Evolutionary conservation across 2,329 filamentous ascomycete species (phyloP).

Genomic region (Fusarium tuaranense): DNA sequence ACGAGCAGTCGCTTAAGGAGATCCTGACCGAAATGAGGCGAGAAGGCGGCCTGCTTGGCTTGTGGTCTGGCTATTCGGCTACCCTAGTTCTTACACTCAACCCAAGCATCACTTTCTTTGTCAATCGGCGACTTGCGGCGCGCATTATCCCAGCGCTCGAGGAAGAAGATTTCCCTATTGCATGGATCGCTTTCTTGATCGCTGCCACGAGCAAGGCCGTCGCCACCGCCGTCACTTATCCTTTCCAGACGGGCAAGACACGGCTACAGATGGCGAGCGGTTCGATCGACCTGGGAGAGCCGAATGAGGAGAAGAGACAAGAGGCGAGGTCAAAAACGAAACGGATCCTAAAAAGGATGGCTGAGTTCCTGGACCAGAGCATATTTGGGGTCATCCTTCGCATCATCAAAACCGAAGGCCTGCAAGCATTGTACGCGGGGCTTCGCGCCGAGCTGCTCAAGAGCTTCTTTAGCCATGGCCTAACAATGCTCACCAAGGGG

Average conservation of each 20-base stretch:
- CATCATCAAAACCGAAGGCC: conserved; percentile 73
- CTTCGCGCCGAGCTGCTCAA: conserved; percentile 82
- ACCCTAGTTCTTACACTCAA: conserved; percentile 85
- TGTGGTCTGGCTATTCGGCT: conserved; percentile 92
- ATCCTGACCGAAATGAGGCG: conserved; percentile 73
- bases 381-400: conserved; percentile 73
- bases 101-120: conserved; percentile 85
- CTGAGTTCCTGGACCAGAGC: conserved; percentile 54
- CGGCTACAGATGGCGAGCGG: conserved; percentile 73
- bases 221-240: conserved; percentile 83
- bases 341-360: conserved; percentile 24
- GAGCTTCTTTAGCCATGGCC: conserved; percentile 86
- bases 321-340: not conserved
- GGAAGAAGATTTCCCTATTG: conserved; percentile 53
- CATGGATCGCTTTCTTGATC: conserved; percentile 58
- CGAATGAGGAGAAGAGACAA: conserved; percentile 12
- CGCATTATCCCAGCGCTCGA: conserved; percentile 64
- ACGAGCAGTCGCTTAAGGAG: conserved; percentile 58
- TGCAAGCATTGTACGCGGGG: conserved; percentile 79
- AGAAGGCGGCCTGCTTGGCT: conserved; percentile 79
- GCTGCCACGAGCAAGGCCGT: conserved; percentile 84
- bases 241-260: conserved; percentile 87
- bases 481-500: conserved; percentile 90
- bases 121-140: conserved; percentile 79
- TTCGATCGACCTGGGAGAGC: conserved; percentile 23